Base-by-base conservation (phyloP, 441 rosid genomes). In the Erodium trifolium region DNA sequence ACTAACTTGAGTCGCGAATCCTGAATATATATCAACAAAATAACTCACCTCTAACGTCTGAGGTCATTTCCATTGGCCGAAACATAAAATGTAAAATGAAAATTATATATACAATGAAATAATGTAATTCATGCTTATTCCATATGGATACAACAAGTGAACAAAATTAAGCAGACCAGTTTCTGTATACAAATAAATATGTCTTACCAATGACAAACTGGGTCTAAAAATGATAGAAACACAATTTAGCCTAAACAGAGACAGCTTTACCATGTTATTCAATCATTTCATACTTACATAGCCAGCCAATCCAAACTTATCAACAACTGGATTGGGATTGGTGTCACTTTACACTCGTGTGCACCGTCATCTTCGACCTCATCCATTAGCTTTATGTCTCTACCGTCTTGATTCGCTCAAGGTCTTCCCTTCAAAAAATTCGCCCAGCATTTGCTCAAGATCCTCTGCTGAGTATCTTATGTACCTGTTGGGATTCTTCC, bases 391-490 rank as follows among this genome's bases (percentile, higher is more conserved):
- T 41, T 41, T 55, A 8, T 55, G 17, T 14, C 8, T 55, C 62
- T 55, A 55, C 23, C 62, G 62, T 17, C 23, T 55, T 6, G 62
- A 14, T 12, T 55, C 62, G 11, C 11, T 59, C 63, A 59, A 59
- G 9, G 63, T 16, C 29, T 59, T 59, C 10, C 64, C 64, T 8
- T 59, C 64, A 4, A 59, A 59, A 59, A 59, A 59, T 17, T 59
- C 64, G 17, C 64, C 64, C 31, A 59, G 31, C 64, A 59, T 59
- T 59, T 11, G 64, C 17, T 59, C 64, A 17, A 59, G 64, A 59
- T 59, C 64, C 64, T 59, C 64, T 0, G 29, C 11, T 7, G 29
- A 12, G 64, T 59, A 59, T 18, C 64, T 59, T n/a, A 59, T 18
- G 64, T 59, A 17, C 31, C 10, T 59, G 23, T 59, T 16, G 63